Conservation (phyloP, 2,329 filamentous ascomycete species). For the Aureobasidium sp. region DNA sequence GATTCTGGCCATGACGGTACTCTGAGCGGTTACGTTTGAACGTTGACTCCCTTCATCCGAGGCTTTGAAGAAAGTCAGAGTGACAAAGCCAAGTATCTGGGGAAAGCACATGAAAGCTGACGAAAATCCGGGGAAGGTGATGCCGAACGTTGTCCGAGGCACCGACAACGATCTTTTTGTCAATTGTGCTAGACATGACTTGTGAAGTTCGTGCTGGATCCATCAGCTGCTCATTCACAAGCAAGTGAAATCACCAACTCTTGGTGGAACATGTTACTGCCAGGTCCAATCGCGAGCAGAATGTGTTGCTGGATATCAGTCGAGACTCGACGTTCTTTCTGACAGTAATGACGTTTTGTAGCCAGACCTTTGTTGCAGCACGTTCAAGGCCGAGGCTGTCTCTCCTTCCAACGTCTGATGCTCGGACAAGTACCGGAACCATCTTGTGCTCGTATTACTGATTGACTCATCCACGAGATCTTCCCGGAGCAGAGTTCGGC, state of each 20-base stretch:
- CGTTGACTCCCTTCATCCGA: slow-evolving; percentile 21
- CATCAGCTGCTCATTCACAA: too few species aligned
- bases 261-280: too few species aligned
- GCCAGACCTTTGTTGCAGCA: not conserved
- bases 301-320: not conserved
- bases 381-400: slow-evolving; percentile 12
- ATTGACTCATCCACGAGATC: slow-evolving; percentile 15
- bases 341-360: not conserved
- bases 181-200: not conserved
- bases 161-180: not conserved
- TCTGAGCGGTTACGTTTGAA: slow-evolving; percentile 7
- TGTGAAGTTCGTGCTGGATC: too few species aligned
- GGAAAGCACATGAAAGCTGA: slow-evolving; percentile 15
- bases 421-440: slow-evolving; percentile 10
- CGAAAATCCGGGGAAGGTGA: not conserved
- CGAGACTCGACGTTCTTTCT: not conserved
- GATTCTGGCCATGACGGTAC: slow-evolving; percentile 10
- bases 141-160: slow-evolving; percentile 15
- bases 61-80: slow-evolving; percentile 9
- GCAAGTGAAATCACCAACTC: too few species aligned
- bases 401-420: not conserved
- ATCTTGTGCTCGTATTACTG: not conserved
- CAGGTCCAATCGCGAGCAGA: not conserved
- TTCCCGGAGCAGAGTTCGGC: not conserved
- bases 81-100: slow-evolving; percentile 13